Base-by-base conservation (phyloP, 768 basidiomycete genomes). In the Goffeauzyma gilvescens region DNA sequence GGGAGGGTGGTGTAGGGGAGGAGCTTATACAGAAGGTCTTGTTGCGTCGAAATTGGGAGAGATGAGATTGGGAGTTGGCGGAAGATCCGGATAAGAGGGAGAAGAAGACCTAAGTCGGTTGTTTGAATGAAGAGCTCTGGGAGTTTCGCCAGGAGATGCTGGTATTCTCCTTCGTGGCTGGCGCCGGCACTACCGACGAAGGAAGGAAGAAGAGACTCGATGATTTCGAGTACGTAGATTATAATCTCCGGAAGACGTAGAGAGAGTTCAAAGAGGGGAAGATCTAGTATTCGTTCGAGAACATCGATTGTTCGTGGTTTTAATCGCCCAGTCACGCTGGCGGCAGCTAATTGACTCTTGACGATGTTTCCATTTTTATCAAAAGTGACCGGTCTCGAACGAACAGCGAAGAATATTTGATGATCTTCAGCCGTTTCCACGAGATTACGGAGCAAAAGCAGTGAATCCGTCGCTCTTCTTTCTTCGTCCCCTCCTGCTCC, bases 401-500 rank as follows among this genome's bases (percentile, higher is more conserved):
- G 72, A 17, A 62, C 64, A 2, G 71, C 64, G 22, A 87, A 66
- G 45, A 78, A 75, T 3, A 46, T 15, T n/a, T 20, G n/a, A 3
- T 44, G 37, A 38, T 64, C 62, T 8, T 22, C 32, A 0, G 22
- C 21, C 2, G 48, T 40, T 27, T 58, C 50, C 2, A 44, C 17
- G n/a, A 78, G 50, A 60, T 93, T 93, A n/a, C 87, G 75, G 31
- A 98, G 69, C 44, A 93, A 69, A 50, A 82, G 78, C 32, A 87
- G 68, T 2, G 81, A 81, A 57, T 90, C 83, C 28, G 79, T 67
- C n/a, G 86, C 84, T 56, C 82, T 76, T 47, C 76, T 71, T 20
- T 76, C 72, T 45, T 42, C 24, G 2, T 27, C 37, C n/a, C n/a
- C n/a, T n/a, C n/a, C n/a, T n/a, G n/a, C n/a, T n/a, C n/a, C n/a